Conservation (phyloP, 148 eudicot genomes). For the Rhododendron williamsianum region DNA sequence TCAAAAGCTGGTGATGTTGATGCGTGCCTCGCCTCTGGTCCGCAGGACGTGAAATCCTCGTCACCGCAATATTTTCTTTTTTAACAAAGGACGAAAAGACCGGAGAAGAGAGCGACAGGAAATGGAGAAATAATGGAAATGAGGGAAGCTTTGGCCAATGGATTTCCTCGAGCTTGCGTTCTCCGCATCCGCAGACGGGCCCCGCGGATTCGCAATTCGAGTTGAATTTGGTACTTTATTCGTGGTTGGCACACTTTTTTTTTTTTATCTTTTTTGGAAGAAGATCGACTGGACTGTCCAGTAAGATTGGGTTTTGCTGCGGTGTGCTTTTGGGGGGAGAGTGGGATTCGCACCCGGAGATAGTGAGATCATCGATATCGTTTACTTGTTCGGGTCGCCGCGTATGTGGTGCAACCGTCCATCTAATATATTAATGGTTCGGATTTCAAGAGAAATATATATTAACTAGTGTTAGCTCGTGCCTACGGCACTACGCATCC, state of each 20-base stretch:
- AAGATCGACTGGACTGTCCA: no score
- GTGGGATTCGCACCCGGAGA: neutral
- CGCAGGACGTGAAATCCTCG: neutral
- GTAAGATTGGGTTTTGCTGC: no score
- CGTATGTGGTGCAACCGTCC: no score
- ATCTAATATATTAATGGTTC: no score
- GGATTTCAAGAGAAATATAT: no score
- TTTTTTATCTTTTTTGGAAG: no score
- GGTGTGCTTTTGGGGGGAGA: neutral
- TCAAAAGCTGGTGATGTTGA: neutral
- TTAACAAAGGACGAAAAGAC: neutral
- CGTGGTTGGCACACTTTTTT: no score
- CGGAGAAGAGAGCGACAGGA: neutral
- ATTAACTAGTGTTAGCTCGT: no score
- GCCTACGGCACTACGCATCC: no score
- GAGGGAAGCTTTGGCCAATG: neutral
- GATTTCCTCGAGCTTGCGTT: neutral
- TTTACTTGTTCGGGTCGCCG: neutral
- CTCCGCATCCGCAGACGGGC: neutral
- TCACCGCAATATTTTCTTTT: neutral
- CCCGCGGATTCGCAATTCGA: neutral
- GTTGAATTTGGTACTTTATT: neutral
- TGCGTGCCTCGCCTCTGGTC: neutral
- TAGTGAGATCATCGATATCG: neutral
- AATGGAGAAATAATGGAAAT: neutral